phyloP scores from a whole-genome alignment of 257 asterid species.

The Solanum etuberosum region DNA sequence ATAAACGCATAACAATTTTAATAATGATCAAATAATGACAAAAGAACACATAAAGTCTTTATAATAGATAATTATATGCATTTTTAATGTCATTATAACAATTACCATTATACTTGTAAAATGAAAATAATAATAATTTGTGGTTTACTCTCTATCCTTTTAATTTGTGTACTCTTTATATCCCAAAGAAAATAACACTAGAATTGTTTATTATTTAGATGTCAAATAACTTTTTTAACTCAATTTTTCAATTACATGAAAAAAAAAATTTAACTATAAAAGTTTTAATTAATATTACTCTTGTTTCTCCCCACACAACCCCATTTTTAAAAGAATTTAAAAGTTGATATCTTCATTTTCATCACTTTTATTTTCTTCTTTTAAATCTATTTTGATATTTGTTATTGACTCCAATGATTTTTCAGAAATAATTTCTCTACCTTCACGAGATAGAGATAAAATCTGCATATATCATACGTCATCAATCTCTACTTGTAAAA shows the following conservation, averaged over 20 bases:
- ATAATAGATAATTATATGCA: not conserved
- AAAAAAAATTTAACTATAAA: not conserved
- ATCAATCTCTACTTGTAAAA: not conserved
- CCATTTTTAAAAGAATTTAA: not conserved
- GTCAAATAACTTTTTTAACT: not conserved
- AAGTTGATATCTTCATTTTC: not conserved
- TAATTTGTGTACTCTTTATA: not conserved
- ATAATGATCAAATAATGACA: too few relatives aligned
- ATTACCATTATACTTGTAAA: not conserved
- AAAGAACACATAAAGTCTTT: too few relatives aligned
- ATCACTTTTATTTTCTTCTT: not conserved
- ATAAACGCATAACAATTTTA: too few relatives aligned
- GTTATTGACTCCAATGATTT: not conserved
- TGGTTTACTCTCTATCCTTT: not conserved
- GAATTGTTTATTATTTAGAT: not conserved
- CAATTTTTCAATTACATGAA: not conserved
- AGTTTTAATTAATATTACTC: not conserved
- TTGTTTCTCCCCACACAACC: not conserved
- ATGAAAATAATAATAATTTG: too few relatives aligned
- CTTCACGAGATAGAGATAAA: rapidly evolving
- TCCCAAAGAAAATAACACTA: not conserved
- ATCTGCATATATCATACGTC: not conserved
- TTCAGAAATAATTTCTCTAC: not conserved
- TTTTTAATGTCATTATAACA: too few relatives aligned
- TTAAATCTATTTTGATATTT: not conserved